phyloP scores from a whole-genome alignment of 2,329 filamentous ascomycete genomes.

The Didymella glomerata region DNA sequence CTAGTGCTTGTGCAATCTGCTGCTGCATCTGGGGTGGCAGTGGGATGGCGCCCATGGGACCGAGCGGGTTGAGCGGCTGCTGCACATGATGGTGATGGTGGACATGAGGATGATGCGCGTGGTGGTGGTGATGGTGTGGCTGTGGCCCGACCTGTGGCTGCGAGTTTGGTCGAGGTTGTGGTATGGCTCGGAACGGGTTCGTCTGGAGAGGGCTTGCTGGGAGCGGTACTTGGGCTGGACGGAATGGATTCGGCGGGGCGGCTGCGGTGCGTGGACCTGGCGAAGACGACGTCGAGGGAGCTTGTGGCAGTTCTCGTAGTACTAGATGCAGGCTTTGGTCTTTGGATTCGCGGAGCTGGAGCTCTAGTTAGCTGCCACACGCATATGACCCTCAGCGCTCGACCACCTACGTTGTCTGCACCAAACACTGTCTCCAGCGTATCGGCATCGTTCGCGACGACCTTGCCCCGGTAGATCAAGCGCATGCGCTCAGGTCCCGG shows the following conservation, averaged over 20 bases:
- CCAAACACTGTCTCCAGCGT: constrained; percentile 62
- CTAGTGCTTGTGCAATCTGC: constrained; percentile 37
- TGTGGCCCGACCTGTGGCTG: constrained; percentile 29
- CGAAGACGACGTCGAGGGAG: constrained; percentile 19
- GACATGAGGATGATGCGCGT: constrained; percentile 20
- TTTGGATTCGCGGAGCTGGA: constrained; percentile 46
- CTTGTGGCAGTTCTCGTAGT: constrained; percentile 44
- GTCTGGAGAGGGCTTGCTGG: constrained; percentile 35
- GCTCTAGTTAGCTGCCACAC: constrained; percentile 23
- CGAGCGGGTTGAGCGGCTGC: constrained; percentile 29
- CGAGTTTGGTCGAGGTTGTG: constrained; percentile 39
- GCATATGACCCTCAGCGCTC: not conserved
- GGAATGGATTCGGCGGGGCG: constrained; percentile 52
- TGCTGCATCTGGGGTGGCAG: constrained; percentile 38
- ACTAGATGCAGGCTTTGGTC: constrained; percentile 52
- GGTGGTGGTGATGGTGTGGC: constrained; percentile 27
- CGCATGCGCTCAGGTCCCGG: constrained; percentile 58
- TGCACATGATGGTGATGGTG: constrained; percentile 31
- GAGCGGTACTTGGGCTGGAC: constrained; percentile 27
- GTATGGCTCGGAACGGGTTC: constrained; percentile 43
- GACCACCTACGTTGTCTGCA: constrained; percentile 56
- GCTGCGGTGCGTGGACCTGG: constrained; percentile 41
- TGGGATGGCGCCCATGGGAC: constrained; percentile 24
- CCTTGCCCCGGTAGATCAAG: constrained; percentile 66
- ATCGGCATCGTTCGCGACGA: constrained; percentile 59